A percentile compares a stretch with the other conserved stretches of the same genome.
Evolutionary conservation across 1,139 yeast genomes (phyloP).

Genomic region (Dujonia santamariae): DNA sequence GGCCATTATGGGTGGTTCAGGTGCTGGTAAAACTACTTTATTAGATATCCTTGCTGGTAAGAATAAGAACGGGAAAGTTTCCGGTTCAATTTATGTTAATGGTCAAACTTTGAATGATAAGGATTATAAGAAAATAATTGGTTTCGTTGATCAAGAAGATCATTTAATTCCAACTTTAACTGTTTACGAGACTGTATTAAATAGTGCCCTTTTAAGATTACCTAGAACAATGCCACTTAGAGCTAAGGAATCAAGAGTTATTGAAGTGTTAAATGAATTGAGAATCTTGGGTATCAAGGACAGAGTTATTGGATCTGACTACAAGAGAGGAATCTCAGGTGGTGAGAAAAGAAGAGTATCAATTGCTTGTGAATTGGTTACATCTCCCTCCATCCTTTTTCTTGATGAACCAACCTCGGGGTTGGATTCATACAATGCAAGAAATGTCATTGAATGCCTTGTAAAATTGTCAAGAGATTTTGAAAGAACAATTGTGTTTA

Average conservation of each 20-base stretch:
- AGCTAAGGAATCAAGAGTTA: slow-evolving; percentile 74
- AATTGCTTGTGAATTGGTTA: slow-evolving; percentile 85
- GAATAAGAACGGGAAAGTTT: slow-evolving; percentile 66
- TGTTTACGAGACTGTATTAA: slow-evolving; percentile 90
- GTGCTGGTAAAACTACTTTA: slow-evolving; percentile 95
- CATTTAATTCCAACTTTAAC: slow-evolving; percentile 87
- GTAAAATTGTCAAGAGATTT: slow-evolving; percentile 77
- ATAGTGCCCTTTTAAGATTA: slow-evolving; percentile 83
- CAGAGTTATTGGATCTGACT: slow-evolving; percentile 83
- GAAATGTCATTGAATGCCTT: slow-evolving; percentile 81
- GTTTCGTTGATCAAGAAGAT: slow-evolving; percentile 98
- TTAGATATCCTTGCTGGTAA: slow-evolving; percentile 89
- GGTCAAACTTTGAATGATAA: slow-evolving; percentile 48
- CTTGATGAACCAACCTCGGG: slow-evolving; percentile 95
- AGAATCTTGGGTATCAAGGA: slow-evolving; percentile 83
- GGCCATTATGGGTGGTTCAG: slow-evolving; percentile 98
- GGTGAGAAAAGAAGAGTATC: slow-evolving; percentile 90
- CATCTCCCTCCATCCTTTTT: slow-evolving; percentile 77
- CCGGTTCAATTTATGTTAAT: slow-evolving; percentile 70
- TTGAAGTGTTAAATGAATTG: slow-evolving; percentile 80
- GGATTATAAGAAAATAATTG: slow-evolving; percentile 67
- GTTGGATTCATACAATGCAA: slow-evolving; percentile 88
- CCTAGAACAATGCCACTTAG: slow-evolving; percentile 74
- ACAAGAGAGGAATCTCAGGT: slow-evolving; percentile 90
- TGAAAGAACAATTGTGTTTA: slow-evolving; percentile 82